Conservation (phyloP, 2,329 filamentous ascomycete species). For the Daldinia eschscholtzii region DNA sequence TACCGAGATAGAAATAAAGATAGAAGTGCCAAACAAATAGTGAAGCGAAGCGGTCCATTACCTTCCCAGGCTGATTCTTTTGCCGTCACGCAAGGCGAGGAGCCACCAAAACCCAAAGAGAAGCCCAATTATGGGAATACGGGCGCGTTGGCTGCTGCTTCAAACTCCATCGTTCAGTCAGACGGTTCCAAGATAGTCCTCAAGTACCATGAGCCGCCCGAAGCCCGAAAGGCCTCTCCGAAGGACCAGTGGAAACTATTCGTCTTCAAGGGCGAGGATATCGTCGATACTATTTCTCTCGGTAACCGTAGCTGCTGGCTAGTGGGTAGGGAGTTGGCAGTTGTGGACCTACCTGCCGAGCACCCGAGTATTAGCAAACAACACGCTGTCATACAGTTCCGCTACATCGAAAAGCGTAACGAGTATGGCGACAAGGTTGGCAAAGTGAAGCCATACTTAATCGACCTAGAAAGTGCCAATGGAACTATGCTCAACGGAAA, state of each 20-base stretch:
- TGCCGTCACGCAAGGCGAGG: conserved; percentile 65
- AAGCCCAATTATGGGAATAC: conserved; percentile 88
- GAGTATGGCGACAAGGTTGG: conserved; percentile 88
- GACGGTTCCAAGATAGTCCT: conserved; percentile 82
- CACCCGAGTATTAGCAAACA: conserved; percentile 96
- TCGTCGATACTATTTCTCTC: conserved; percentile 85
- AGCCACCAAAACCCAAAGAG: conserved; percentile 75
- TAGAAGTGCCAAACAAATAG: conserved; percentile 47
- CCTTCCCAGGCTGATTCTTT: conserved; percentile 72
- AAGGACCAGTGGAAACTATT: conserved; percentile 90
- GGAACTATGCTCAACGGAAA: conserved; percentile 87
- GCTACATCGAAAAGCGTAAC: conserved; percentile 83
- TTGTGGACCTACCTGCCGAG: conserved; percentile 86
- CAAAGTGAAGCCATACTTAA: conserved; percentile 85
- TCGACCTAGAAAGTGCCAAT: conserved; percentile 94
- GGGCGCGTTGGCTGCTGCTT: conserved; percentile 86
- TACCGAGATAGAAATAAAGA: conserved; percentile 29
- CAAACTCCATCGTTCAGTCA: conserved; percentile 79
- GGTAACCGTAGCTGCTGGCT: conserved; percentile 88
- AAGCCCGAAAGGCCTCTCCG: conserved; percentile 87
- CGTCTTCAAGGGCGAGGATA: conserved; percentile 86
- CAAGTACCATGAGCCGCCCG: conserved; percentile 95
- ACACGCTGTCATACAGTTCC: conserved; percentile 94
- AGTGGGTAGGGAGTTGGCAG: conserved; percentile 80
- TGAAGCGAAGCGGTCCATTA: conserved; percentile 63